Conservation (phyloP, 78 protist genomes). For the Dictyostelium citrinum region DNA sequence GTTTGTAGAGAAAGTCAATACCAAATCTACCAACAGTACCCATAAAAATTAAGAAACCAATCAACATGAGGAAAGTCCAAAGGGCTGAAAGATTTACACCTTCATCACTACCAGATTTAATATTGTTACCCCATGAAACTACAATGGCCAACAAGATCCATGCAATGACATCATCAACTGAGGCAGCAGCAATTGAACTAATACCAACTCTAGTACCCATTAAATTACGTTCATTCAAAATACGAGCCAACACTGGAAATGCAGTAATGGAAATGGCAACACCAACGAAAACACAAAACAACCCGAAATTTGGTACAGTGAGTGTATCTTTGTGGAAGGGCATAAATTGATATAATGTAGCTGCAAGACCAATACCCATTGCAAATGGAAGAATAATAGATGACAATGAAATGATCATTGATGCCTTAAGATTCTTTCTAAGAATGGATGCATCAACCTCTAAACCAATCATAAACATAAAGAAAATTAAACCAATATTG, state of each 20-base stretch:
- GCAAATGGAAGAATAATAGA: constrained; percentile 80
- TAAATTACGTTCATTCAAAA: constrained; percentile 69
- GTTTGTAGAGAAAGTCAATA: not conserved
- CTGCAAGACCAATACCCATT: constrained; percentile 77
- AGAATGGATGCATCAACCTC: constrained; percentile 74
- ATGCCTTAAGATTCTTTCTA: constrained; percentile 43
- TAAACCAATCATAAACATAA: constrained; percentile 85
- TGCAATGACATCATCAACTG: constrained; percentile 84
- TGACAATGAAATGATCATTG: constrained; percentile 52
- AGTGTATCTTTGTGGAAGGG: not conserved
- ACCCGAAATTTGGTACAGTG: not conserved
- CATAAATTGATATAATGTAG: constrained; percentile 3
- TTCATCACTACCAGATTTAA: not conserved
- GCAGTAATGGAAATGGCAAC: constrained; percentile 86
- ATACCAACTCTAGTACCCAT: constrained; percentile 70
- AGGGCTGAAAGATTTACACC: constrained; percentile 46
- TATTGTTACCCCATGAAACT: constrained; percentile 61
- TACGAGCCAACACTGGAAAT: constrained; percentile 87
- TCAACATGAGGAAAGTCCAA: constrained; percentile 57
- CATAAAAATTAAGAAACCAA: constrained; percentile 55
- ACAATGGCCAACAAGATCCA: constrained; percentile 85
- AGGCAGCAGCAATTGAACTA: constrained; percentile 80
- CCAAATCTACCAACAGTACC: constrained; percentile 7
- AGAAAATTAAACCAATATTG: constrained; percentile 79
- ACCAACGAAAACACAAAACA: constrained; percentile 77